Conservation (phyloP, 306 rosid genomes). For the Gastrolobium villosum region DNA sequence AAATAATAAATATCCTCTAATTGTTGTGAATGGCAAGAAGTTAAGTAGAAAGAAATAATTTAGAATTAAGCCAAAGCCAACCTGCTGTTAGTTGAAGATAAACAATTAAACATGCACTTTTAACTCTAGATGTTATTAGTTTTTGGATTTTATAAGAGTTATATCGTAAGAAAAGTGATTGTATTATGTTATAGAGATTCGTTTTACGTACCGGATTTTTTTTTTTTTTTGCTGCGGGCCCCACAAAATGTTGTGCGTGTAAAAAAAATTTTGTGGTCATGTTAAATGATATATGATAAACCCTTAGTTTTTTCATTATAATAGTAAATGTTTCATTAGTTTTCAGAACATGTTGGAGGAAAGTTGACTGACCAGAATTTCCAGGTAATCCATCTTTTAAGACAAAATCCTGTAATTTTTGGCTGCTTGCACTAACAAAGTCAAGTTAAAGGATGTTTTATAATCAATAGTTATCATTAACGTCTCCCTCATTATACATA, state of each 20-base stretch:
- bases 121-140: background rate
- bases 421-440: background rate
- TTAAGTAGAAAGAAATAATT: background rate
- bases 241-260: too few relatives aligned
- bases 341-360: slow-evolving; percentile 26
- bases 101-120: slow-evolving; percentile 21
- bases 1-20: background rate
- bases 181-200: too few relatives aligned
- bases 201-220: too few relatives aligned
- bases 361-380: slow-evolving; percentile 38
- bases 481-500: background rate
- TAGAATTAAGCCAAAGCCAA: background rate
- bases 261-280: too few relatives aligned
- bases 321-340: background rate
- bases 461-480: slow-evolving; percentile 3
- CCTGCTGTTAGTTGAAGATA: background rate
- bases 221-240: too few relatives aligned
- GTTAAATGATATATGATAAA: too few relatives aligned
- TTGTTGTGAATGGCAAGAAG: background rate
- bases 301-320: background rate
- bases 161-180: too few relatives aligned
- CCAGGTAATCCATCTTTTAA: background rate
- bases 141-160: too few relatives aligned
- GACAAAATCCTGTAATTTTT: background rate
- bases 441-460: background rate